Conservation (phyloP, 1,284 basidiomycete species). For the Heterobasidion irregulare region DNA sequence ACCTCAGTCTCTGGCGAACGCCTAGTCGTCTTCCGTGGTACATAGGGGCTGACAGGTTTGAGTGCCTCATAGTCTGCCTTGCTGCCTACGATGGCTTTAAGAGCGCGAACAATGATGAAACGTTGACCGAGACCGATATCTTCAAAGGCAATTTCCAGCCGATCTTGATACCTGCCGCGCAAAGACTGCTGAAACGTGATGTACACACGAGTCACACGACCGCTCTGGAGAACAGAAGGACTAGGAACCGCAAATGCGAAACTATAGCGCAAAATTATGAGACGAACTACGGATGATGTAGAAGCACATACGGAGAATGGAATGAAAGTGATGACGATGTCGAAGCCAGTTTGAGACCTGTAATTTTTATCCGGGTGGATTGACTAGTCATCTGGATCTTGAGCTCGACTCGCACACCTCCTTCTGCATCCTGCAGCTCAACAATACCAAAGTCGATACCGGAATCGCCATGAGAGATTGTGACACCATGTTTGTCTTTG, state of each 20-base stretch:
- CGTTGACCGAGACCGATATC: slow-evolving; percentile 17
- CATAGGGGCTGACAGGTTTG: slow-evolving; percentile 41
- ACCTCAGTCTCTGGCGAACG: slow-evolving; percentile 33
- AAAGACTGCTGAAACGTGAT: background rate
- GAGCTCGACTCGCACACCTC: background rate
- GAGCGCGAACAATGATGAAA: slow-evolving; percentile 26
- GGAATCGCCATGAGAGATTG: slow-evolving; percentile 19
- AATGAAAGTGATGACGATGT: background rate
- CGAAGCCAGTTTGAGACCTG: background rate
- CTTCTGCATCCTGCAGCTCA: background rate
- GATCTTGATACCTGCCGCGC: slow-evolving; percentile 38
- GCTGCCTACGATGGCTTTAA: slow-evolving; percentile 26
- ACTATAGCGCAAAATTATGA: background rate
- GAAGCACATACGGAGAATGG: background rate
- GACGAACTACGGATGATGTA: background rate
- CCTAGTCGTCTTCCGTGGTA: slow-evolving; percentile 30
- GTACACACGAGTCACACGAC: background rate
- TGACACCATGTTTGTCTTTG: slow-evolving; percentile 34
- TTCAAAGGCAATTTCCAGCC: slow-evolving; percentile 27
- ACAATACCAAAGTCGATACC: slow-evolving; percentile 32
- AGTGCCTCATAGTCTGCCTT: slow-evolving; percentile 41
- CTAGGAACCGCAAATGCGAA: background rate
- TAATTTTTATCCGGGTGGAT: background rate
- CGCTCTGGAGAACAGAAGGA: background rate
- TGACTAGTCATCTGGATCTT: background rate